A percentile compares a stretch with the other conserved stretches of the same genome.
These are phyloP conservation scores for Suhomyces choctaworum DNA, from an alignment of 1,139 yeast species.

Conservation along the genomic window DNA sequence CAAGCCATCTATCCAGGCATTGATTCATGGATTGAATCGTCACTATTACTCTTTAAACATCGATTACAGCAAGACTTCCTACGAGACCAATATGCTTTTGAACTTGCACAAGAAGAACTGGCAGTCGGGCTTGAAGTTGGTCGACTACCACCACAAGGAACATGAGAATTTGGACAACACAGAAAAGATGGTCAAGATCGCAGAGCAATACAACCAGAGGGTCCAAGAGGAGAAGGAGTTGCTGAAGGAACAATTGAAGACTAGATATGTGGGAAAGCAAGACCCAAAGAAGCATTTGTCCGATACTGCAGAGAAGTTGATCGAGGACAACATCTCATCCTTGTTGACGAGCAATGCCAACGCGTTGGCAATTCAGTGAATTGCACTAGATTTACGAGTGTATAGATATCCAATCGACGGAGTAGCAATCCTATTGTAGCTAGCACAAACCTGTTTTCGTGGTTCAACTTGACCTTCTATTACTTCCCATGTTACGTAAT, in stretches of 20 bases:
- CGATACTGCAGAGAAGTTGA: slow-evolving; percentile 80
- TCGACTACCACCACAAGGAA: slow-evolving; percentile 78
- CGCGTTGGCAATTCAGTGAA: slow-evolving; percentile 71
- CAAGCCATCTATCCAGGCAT: slow-evolving; percentile 97
- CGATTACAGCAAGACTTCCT: slow-evolving; percentile 88
- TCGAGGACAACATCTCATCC: slow-evolving; percentile 88
- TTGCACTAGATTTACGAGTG: not conserved
- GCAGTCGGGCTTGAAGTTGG: slow-evolving; percentile 87
- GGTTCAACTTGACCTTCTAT: too few relatives aligned
- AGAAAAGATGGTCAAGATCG: slow-evolving; percentile 81
- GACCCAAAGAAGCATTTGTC: slow-evolving; percentile 97
- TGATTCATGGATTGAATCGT: slow-evolving; percentile 95
- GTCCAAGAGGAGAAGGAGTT: slow-evolving; percentile 92
- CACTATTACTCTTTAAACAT: slow-evolving; percentile 95
- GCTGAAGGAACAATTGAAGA: slow-evolving; percentile 83
- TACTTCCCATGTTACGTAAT: too few relatives aligned
- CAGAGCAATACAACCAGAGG: slow-evolving; percentile 85
- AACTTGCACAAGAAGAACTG: slow-evolving; percentile 94
- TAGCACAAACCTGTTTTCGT: too few relatives aligned
- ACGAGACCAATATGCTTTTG: slow-evolving; percentile 91
- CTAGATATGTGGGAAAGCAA: slow-evolving; percentile 96
- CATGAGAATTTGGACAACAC: slow-evolving; percentile 72
- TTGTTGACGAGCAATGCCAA: slow-evolving; percentile 87
- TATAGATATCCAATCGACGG: too few relatives aligned
- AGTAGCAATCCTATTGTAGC: too few relatives aligned